Base-by-base conservation (phyloP, 768 basidiomycete species). In the Paxillus involutus region DNA sequence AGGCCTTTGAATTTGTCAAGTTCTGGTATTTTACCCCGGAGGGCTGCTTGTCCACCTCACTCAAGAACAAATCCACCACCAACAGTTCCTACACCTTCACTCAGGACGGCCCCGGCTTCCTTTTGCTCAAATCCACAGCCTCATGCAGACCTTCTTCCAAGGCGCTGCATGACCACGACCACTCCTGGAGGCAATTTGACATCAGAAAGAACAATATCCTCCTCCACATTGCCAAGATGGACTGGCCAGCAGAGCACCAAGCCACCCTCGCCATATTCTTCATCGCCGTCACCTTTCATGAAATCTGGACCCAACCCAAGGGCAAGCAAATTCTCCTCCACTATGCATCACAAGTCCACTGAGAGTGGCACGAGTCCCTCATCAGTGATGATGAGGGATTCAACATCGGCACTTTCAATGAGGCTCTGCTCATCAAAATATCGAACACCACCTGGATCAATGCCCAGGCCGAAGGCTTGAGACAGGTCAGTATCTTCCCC, bases 161-260 rank as follows among this genome's bases (percentile, higher is more conserved):
- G 11, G 63, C 45, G 0, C 26, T 61, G 0, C 55, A 26, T 9
- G 63, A 66, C 49, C 53, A 55, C 2, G 49, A 62, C 12, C 54
- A 66, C 7, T 32, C 61, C 0, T 66, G 58, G 59, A 11, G 24
- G 0, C 66, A 67, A 29, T 55, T 67, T 10, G 21, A 49, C 6
- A 30, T 63, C 4, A 64, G 54, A 2, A 61, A 59, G 17, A 57
- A 53, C 12, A 47, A 40, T n/a, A 36, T 17, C 37, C 21, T 47
- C 0, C 24, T 47, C 5, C 9, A 48, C 0, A 24, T 48, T 6
- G 24, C 39, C 9, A 53, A 42, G 8, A 3, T 24, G 0, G 29
- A 21, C 2, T 53, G 47, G 52, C 47, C 0, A 12, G 41, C 5
- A 24, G 26, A 49, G 2, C 52, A 53, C 17, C 36, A 44, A 3